Evolutionary conservation across 345 rosid genomes (phyloP).

Genomic region (Lumnitzera littorea): DNA sequence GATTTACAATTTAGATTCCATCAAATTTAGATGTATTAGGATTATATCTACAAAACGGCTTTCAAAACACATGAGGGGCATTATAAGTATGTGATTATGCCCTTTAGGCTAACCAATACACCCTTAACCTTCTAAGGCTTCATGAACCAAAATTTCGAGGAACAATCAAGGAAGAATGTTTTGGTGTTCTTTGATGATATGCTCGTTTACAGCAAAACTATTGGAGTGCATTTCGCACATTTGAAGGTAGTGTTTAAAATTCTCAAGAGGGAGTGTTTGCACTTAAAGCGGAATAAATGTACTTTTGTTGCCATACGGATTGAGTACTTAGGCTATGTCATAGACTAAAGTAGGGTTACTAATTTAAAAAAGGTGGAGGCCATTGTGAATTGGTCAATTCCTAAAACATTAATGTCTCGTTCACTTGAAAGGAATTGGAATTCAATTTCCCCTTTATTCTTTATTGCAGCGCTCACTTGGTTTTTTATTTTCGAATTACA

Average conservation of each 20-base stretch:
- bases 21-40: not conserved
- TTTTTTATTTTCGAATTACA: too few species aligned
- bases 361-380: not conserved
- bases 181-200: not conserved
- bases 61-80: not conserved
- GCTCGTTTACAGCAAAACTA: not conserved
- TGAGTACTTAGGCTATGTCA: not conserved
- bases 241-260: not conserved
- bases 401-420: not conserved
- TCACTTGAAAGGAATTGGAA: too few species aligned
- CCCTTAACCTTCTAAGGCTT: not conserved
- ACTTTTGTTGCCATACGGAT: not conserved
- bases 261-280: not conserved
- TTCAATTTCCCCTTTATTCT: too few species aligned
- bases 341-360: not conserved
- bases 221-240: not conserved
- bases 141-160: not conserved
- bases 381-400: not conserved
- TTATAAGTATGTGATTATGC: too few species aligned
- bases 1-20: not conserved
- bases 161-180: not conserved
- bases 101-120: too few species aligned
- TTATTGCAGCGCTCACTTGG: too few species aligned
- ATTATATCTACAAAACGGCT: not conserved
- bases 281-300: not conserved